Evolutionary conservation across 2,329 filamentous ascomycete genomes (phyloP).

Genomic region (Cytospora paraplurivora): DNA sequence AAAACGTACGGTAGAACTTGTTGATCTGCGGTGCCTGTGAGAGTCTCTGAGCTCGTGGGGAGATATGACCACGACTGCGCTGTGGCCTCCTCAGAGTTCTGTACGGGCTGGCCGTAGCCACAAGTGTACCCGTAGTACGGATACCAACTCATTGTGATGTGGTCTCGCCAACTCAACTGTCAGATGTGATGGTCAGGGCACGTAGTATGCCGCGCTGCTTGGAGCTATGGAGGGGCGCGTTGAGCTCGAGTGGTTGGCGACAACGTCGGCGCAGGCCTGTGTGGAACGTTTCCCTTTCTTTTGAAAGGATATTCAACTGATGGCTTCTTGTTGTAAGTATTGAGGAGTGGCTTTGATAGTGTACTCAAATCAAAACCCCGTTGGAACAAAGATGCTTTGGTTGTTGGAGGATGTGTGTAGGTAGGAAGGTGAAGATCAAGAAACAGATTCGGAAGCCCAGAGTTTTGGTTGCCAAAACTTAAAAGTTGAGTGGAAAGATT

Average conservation of each 20-base stretch:
- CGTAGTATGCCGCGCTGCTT: not conserved
- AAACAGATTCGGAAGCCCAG: not conserved
- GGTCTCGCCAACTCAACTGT: not conserved
- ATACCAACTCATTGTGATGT: not conserved
- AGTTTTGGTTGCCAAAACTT: not conserved
- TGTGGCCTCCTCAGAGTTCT: not conserved
- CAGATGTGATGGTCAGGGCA: not conserved
- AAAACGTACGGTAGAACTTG: not conserved
- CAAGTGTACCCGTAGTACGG: not conserved
- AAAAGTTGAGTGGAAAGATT: not conserved
- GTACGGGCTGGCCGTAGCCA: not conserved
- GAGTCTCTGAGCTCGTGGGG: not conserved
- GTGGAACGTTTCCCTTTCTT: not conserved
- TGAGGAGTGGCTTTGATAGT: not conserved
- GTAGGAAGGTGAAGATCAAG: not conserved
- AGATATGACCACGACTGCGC: not conserved
- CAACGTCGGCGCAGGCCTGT: not conserved
- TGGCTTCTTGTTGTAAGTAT: not conserved
- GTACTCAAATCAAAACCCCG: not conserved
- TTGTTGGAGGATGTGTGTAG: not conserved
- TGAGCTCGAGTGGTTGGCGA: not conserved
- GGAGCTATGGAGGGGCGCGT: not conserved
- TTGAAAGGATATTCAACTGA: not conserved
- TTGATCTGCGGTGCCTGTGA: not conserved
- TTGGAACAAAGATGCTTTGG: not conserved